Evolutionary conservation across 768 basidiomycete genomes (phyloP), one percentile per base, ranked within the genome.

Genomic region (Leccinum arenicola): DNA sequence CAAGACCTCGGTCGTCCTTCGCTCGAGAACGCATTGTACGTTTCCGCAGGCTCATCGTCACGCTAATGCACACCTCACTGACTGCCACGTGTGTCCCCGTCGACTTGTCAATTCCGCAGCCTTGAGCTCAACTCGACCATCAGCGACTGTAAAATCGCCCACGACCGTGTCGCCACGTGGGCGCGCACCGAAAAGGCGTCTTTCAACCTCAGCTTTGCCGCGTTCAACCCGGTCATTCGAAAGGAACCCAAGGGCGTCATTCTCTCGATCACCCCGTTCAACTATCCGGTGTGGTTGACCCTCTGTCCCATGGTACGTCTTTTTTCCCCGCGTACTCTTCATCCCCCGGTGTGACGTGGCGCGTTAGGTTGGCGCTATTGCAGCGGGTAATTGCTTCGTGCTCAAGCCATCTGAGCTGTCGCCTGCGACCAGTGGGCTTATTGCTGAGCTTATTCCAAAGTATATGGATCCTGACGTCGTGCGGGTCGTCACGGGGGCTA

Each of bases 241-340:
- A 89, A 91, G 65, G 89, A 91, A 63, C 79, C 93, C 49, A 94
- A 93, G 69, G 90, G 90, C 3, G 80, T 85, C 25, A 80, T 87
- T 0, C 74, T 91, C 51, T 82, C 89, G 64, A 86, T 92, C 56
- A 77, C 77, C 33, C 87, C 89, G 0, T 91, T 89, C 80, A 91
- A 91, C 70, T 90, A 87, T 66, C 91, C 89, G 0, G 59, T 91
- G 12, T 86, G 79, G 77, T 70, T 88, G 54, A 70, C 80, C 0
- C 38, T 89, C 8, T 74, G 77, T 1, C 87, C 88, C 12, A 60
- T 93, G 62, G 87, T 88, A 59, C 21, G 81, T 15, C 14, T 35
- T 55, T 12, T 23, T 8, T 1, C 23, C 5, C 35, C 29, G 38
- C 23, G 1, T 38, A 1, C 17, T 40, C 40, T 19, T 43, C 40